phyloP scores from a whole-genome alignment of 2,329 filamentous ascomycete genomes.

The Myotisia sp. region DNA sequence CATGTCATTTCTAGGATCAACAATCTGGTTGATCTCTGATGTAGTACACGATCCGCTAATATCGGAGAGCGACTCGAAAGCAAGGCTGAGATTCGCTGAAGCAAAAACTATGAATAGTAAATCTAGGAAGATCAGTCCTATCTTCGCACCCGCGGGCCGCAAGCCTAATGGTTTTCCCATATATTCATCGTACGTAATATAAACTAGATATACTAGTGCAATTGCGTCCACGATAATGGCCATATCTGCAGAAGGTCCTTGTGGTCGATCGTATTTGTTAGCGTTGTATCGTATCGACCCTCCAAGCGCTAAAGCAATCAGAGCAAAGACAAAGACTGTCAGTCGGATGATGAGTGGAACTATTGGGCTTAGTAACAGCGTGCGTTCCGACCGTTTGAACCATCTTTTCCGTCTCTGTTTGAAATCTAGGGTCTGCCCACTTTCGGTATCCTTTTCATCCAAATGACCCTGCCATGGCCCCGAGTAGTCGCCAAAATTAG shows the following conservation, averaged over 20 bases:
- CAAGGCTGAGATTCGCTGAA: slow-evolving; percentile 77
- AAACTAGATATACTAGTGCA: slow-evolving; percentile 76
- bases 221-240: slow-evolving; percentile 80
- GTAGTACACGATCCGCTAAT: slow-evolving; percentile 45
- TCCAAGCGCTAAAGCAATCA: slow-evolving; percentile 65
- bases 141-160: slow-evolving; percentile 69
- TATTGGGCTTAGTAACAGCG: slow-evolving; percentile 65
- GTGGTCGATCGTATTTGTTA: slow-evolving; percentile 33
- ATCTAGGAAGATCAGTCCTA: slow-evolving; percentile 78
- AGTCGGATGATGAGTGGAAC: slow-evolving; percentile 74
- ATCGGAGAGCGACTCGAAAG: slow-evolving; percentile 66
- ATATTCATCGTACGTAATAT: slow-evolving; percentile 95
- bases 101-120: slow-evolving; percentile 96
- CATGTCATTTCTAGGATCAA: slow-evolving; percentile 25
- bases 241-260: slow-evolving; percentile 68
- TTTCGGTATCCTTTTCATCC: slow-evolving; percentile 37
- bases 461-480: slow-evolving; percentile 39
- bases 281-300: slow-evolving; percentile 56
- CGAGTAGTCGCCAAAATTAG: slow-evolving; percentile 32
- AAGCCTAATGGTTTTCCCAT: slow-evolving; percentile 83
- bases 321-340: slow-evolving; percentile 67
- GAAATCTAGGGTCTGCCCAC: slow-evolving; percentile 36
- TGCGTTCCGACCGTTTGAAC: slow-evolving; percentile 49
- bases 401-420: slow-evolving; percentile 39
- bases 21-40: slow-evolving; percentile 24